These are phyloP conservation scores for Alternaria brassicicola DNA, from an alignment of 2,329 filamentous ascomycete species.

Conservation along the genomic window DNA sequence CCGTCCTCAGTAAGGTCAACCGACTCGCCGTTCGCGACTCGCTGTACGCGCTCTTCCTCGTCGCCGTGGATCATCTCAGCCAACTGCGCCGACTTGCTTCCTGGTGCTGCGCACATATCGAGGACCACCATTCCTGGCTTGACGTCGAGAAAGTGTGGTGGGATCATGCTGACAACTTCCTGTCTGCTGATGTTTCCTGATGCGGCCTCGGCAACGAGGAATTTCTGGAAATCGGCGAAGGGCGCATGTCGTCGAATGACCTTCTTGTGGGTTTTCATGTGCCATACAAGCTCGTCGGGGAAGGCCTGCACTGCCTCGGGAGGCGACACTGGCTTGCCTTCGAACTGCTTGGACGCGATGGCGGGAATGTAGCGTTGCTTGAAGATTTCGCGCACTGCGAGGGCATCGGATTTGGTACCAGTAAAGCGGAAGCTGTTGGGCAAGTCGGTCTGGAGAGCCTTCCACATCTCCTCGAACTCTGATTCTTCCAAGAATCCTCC, in stretches of 20 bases:
- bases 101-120: conserved; percentile 94
- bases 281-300: conserved; percentile 93
- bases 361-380: conserved; percentile 89
- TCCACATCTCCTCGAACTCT: conserved; percentile 84
- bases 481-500: conserved; percentile 73
- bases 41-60: conserved; percentile 83
- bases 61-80: conserved; percentile 93
- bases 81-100: conserved; percentile 94
- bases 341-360: conserved; percentile 81
- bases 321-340: conserved; percentile 81
- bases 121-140: conserved; percentile 89
- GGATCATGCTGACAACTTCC: conserved; percentile 99
- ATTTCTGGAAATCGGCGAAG: conserved; percentile 95
- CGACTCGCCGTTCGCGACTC: conserved; percentile 69
- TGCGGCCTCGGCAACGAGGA: conserved; percentile 94
- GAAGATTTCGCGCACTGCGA: conserved; percentile 86
- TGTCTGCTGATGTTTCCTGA: conserved; percentile 98
- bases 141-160: conserved; percentile 89
- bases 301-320: conserved; percentile 89
- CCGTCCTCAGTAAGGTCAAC: conserved; percentile 60
- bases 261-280: conserved; percentile 97
- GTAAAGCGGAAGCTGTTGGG: conserved; percentile 98
- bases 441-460: conserved; percentile 78
- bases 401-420: conserved; percentile 93
- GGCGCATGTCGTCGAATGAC: conserved; percentile 91